Percentiles rank a stretch among this genome's conserved stretches.
Evolutionary conservation across 129 eudicot genomes (phyloP).

Genomic region (Pittosporum tobira): DNA sequence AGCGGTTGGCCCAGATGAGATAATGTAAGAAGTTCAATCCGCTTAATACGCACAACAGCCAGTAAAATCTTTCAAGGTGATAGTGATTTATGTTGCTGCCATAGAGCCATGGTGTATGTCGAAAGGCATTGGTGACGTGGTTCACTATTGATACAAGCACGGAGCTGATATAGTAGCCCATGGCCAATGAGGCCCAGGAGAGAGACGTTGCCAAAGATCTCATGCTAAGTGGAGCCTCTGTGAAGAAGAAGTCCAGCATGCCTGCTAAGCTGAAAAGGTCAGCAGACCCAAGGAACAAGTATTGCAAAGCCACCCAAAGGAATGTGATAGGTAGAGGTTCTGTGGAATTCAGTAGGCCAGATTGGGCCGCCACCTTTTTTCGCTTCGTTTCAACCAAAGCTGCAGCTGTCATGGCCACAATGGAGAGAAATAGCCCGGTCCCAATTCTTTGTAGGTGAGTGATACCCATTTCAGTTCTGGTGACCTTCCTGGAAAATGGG

Average conservation of each 20-base stretch:
- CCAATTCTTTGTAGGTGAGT: conserved; percentile 75
- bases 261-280: conserved; percentile 85
- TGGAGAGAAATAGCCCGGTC: conserved; percentile 53
- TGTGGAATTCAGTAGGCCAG: conserved; percentile 39
- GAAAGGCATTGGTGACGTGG: conserved; percentile 36
- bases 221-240: conserved; percentile 78
- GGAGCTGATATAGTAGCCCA: conserved; percentile 87
- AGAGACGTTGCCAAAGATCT: conserved; percentile 84
- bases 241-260: conserved; percentile 82
- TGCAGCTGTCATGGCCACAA: conserved; percentile 74
- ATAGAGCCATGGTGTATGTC: conserved; percentile 56
- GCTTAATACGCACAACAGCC: conserved; percentile 76
- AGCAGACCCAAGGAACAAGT: conserved; percentile 81
- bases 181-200: conserved; percentile 84
- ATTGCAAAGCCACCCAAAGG: conserved; percentile 79
- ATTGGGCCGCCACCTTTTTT: conserved; percentile 40
- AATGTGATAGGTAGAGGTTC: conserved; percentile 71
- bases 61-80: conserved; percentile 75
- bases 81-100: conserved; percentile 75
- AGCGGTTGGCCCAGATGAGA: conserved; percentile 66
- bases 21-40: conserved; percentile 60
- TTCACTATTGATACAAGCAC: conserved; percentile 58
- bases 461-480: conserved; percentile 71
- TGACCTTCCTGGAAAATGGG: conserved; percentile 55
- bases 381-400: conserved; percentile 73